A percentile compares a stretch with the other conserved stretches of the same genome.
Evolutionary conservation across 306 rosid genomes (phyloP).

Genomic region (Cicer cuneatum): DNA sequence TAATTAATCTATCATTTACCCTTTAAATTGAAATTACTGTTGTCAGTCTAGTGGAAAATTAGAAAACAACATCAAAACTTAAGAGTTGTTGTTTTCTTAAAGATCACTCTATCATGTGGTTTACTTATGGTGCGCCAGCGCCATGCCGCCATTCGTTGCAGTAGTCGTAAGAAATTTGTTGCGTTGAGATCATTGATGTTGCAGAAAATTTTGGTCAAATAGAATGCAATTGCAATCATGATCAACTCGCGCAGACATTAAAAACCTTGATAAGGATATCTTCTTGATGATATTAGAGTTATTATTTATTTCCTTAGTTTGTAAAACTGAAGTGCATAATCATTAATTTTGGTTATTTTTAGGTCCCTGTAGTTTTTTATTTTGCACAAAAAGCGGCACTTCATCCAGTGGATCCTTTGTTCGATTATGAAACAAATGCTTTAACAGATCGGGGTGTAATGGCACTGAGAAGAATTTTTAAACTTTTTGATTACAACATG

Average conservation of each 20-base stretch:
- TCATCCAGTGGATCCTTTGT: conserved; percentile 86
- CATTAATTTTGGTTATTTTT: conserved; percentile 38
- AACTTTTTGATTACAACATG: conserved; percentile 78
- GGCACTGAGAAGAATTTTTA: conserved; percentile 84
- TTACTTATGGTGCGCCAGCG: background rate
- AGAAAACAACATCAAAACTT: conserved; percentile 16
- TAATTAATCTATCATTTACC: conserved; percentile 25
- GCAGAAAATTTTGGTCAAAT: background rate
- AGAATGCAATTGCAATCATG: background rate
- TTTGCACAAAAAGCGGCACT: conserved; percentile 88
- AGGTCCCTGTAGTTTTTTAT: conserved; percentile 94
- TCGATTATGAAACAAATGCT: conserved; percentile 71
- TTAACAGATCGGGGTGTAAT: conserved; percentile 72
- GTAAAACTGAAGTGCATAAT: conserved; percentile 41
- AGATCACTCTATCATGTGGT: conserved; percentile 5
- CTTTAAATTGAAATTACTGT: background rate
- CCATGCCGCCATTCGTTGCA: background rate
- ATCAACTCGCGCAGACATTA: background rate
- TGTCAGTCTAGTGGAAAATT: background rate
- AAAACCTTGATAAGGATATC: conserved; percentile 29
- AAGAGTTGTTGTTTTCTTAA: background rate
- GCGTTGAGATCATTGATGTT: background rate
- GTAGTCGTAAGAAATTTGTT: conserved; percentile 12
- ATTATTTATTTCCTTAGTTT: conserved; percentile 32
- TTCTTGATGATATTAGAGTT: conserved; percentile 19